phyloP scores from a whole-genome alignment of 2,329 filamentous ascomycete species.

The Penicillium sp. region DNA sequence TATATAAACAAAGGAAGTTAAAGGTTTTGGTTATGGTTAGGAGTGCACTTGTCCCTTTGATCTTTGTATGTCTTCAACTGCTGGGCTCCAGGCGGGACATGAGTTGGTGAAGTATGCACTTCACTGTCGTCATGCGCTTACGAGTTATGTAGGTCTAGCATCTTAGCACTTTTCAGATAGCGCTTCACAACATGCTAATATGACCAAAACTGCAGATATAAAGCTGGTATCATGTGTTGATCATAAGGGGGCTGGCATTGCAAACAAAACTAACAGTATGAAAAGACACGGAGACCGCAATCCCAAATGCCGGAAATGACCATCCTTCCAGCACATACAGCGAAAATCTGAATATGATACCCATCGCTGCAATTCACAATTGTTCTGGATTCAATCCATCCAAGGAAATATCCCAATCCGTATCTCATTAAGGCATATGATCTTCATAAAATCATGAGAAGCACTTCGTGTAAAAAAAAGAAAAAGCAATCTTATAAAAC shows the following conservation, averaged over 20 bases:
- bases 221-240: background rate
- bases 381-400: background rate
- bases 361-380: background rate
- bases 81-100: background rate
- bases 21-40: no score
- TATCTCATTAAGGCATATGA: constrained; percentile 18
- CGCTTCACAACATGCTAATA: background rate
- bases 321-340: background rate
- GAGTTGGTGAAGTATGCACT: background rate
- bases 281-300: background rate
- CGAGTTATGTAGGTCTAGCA: background rate
- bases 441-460: constrained; percentile 14
- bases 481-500: background rate
- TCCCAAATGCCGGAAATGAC: background rate
- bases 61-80: background rate
- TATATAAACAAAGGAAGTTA: no score
- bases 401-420: background rate
- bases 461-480: constrained; percentile 1
- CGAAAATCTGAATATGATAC: background rate
- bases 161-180: background rate
- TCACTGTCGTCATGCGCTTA: background rate
- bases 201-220: no score
- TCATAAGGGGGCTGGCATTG: background rate
- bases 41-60: background rate
- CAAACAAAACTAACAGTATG: background rate